Conservation (phyloP, 2,329 filamentous ascomycete species). For the Trichoderma sp. region DNA sequence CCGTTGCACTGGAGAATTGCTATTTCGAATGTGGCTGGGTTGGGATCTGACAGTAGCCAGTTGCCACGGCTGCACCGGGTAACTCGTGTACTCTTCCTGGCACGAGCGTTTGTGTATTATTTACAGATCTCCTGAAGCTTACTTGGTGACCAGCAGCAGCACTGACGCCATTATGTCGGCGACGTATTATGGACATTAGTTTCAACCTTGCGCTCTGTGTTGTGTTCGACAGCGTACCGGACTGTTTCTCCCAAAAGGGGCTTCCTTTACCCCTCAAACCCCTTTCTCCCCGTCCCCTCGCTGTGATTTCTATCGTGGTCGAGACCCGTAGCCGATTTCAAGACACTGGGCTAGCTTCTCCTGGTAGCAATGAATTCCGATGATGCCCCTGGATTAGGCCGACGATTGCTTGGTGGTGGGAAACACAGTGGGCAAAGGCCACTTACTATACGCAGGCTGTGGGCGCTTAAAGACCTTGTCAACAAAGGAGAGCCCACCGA, state of each 20-base stretch:
- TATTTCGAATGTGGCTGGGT: not conserved
- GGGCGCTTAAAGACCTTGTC: not conserved
- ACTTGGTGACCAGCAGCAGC: not conserved
- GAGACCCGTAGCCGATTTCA: not conserved
- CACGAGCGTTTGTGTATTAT: not conserved
- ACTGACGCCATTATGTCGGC: not conserved
- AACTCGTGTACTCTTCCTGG: not conserved
- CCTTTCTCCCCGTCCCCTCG: not conserved
- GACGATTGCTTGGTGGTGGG: not conserved
- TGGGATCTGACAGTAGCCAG: not conserved
- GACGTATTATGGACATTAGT: not conserved
- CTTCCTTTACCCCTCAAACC: not conserved
- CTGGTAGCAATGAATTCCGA: not conserved
- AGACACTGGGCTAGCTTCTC: not conserved
- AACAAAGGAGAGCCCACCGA: not conserved
- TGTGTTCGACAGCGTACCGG: not conserved
- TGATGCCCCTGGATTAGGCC: not conserved
- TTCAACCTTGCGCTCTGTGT: not conserved
- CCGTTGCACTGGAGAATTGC: not conserved
- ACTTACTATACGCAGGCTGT: not conserved
- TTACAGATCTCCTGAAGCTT: not conserved
- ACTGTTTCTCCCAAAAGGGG: not conserved
- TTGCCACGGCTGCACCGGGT: not conserved
- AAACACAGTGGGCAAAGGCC: not conserved
- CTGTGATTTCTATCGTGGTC: not conserved